A percentile compares a stretch with the other conserved stretches of the same genome.
Evolutionary conservation across 176 grass and related monocot genomes (phyloP).

Genomic region (Eremochloa ophiuroides): DNA sequence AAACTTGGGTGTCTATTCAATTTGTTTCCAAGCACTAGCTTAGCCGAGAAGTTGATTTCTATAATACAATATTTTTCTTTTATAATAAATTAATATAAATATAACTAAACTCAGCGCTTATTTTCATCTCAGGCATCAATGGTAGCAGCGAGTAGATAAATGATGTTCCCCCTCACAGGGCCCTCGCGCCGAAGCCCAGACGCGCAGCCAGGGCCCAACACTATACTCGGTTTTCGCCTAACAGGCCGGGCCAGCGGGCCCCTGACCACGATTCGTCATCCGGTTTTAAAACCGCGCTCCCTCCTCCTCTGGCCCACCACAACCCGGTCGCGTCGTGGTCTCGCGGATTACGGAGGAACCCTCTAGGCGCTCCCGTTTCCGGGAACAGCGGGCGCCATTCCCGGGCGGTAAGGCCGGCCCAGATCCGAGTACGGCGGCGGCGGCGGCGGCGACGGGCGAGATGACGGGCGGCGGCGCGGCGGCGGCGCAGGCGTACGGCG

Average conservation of each 20-base stretch:
- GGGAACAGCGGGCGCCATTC: background rate
- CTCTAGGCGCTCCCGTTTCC: background rate
- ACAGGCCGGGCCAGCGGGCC: background rate
- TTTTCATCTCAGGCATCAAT: too few relatives aligned
- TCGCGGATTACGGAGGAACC: background rate
- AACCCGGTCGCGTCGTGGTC: background rate
- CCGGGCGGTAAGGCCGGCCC: background rate
- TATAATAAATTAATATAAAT: too few relatives aligned
- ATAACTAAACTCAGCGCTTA: too few relatives aligned
- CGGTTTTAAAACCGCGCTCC: background rate
- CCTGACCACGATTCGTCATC: background rate
- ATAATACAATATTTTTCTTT: too few relatives aligned
- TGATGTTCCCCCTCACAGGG: too few relatives aligned
- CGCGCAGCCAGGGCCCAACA: background rate
- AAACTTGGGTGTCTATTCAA: too few relatives aligned
- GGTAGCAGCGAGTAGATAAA: too few relatives aligned
- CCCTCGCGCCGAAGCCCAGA: too few relatives aligned
- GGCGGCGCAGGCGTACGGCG: slow-evolving; percentile 74
- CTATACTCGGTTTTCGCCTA: background rate
- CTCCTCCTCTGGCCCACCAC: background rate
- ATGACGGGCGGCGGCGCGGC: slow-evolving; percentile 43
- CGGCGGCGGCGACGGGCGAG: background rate
- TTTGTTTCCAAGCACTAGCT: too few relatives aligned
- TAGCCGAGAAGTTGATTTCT: too few relatives aligned
- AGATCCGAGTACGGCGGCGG: slow-evolving; percentile 20